Conservation (phyloP, 176 grass and related monocot species). For the Rhynchospora breviuscula region DNA sequence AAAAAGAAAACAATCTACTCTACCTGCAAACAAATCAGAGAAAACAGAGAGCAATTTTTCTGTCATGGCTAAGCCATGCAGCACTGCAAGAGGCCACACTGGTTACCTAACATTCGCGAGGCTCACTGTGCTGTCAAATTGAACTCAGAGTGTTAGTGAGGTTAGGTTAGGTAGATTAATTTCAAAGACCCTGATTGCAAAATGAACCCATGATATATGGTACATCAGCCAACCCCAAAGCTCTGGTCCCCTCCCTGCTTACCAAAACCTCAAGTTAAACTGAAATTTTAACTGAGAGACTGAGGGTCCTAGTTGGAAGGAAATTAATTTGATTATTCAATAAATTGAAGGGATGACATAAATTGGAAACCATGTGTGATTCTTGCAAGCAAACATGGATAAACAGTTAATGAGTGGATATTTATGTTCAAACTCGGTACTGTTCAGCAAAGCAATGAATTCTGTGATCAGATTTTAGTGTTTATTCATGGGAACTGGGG, state of each 20-base stretch:
- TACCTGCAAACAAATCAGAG: conserved; percentile 19
- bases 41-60: conserved; percentile 22
- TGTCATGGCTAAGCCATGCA: conserved; percentile 62
- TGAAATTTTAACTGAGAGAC: neutral
- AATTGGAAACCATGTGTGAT: neutral
- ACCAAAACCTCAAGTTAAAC: neutral
- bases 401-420: neutral
- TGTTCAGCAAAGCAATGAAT: neutral
- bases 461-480: neutral
- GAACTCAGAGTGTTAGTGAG: conserved; percentile 5
- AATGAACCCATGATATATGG: neutral
- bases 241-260: neutral
- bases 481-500: neutral
- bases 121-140: conserved; percentile 25
- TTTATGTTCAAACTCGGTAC: neutral
- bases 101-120: conserved; percentile 88
- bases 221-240: neutral
- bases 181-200: neutral
- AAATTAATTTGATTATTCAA: neutral
- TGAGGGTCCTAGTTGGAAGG: neutral
- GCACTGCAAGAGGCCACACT: conserved; percentile 65
- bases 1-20: conserved; percentile 45
- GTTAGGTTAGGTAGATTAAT: neutral
- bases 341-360: neutral
- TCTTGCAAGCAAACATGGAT: neutral